These are phyloP conservation scores for Gossypium herbaceum DNA, from an alignment of 345 rosid genomes.

Conservation along the genomic window DNA sequence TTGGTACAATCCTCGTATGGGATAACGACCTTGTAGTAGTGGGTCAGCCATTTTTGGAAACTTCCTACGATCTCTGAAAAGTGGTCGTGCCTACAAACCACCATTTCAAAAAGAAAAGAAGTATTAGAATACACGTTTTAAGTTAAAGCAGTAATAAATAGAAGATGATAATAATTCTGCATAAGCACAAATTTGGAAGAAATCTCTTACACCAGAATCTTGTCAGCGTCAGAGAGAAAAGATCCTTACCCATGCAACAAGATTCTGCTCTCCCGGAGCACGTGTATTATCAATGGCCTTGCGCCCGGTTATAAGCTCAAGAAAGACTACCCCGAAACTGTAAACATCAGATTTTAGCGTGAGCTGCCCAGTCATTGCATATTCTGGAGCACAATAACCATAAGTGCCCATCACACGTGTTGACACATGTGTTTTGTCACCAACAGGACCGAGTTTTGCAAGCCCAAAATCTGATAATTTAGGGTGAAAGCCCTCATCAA, in stretches of 20 bases:
- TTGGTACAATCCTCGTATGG: conserved; percentile 93
- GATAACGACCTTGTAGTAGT: conserved; percentile 76
- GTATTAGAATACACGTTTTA: conserved; percentile 7
- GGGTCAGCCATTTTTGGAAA: conserved; percentile 98
- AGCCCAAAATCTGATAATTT: conserved; percentile 96
- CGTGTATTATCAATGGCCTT: conserved; percentile 87
- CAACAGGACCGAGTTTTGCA: conserved; percentile 96
- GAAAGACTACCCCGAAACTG: conserved; percentile 96
- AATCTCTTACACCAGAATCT: conserved; percentile 3
- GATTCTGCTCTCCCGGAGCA: conserved; percentile 86
- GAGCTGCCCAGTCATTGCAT: conserved; percentile 98
- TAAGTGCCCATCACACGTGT: conserved; percentile 99
- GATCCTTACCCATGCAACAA: conserved; percentile 87
- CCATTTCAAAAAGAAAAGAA: conserved; percentile 10
- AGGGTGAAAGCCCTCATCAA: conserved; percentile 84
- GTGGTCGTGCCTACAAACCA: conserved; percentile 75
- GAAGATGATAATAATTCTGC: background rate
- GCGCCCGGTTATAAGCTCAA: conserved; percentile 94
- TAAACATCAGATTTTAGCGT: conserved; percentile 94
- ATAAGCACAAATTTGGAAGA: background rate
- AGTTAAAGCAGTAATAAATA: background rate
- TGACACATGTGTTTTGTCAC: conserved; percentile 96
- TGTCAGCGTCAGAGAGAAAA: background rate
- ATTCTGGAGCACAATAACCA: conserved; percentile 98
- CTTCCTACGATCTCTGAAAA: conserved; percentile 92